phyloP scores from a whole-genome alignment of 1,284 basidiomycete genomes.

The Melanopsichium pennsylvanicum region DNA sequence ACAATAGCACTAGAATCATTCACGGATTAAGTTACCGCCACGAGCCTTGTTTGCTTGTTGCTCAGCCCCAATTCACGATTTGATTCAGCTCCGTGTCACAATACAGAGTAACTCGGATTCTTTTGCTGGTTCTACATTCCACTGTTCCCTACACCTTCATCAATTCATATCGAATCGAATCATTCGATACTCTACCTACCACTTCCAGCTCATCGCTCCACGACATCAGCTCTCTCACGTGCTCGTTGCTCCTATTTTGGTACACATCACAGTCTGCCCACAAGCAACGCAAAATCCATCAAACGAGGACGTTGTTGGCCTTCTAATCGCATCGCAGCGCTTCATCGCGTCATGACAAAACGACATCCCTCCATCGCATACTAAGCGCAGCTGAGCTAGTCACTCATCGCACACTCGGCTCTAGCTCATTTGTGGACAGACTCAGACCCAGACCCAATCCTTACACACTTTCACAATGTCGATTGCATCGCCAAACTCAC shows the following conservation, averaged over 20 bases:
- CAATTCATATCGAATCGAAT: neutral
- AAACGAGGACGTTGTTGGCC: neutral
- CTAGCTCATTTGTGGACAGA: no score
- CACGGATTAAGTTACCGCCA: slow-evolving; percentile 4
- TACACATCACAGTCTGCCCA: no score
- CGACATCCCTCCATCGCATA: neutral
- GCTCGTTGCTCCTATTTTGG: no score
- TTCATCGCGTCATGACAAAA: slow-evolving; percentile 1
- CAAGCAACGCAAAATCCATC: no score
- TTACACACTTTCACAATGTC: slow-evolving; percentile 3
- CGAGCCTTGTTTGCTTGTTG: neutral
- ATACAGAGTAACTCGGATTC: no score
- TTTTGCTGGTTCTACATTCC: neutral
- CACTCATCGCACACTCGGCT: no score
- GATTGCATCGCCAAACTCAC: neutral
- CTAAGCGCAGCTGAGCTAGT: neutral
- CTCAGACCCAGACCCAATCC: no score
- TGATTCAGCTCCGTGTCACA: no score
- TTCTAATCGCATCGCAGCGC: neutral
- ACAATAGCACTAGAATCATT: no score
- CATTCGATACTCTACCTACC: neutral
- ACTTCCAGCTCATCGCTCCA: no score
- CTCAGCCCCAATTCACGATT: no score
- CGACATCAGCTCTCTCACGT: no score
- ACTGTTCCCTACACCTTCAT: neutral